These are phyloP conservation scores for Daucus carota DNA, from an alignment of 129 eudicot species.

Conservation along the genomic window DNA sequence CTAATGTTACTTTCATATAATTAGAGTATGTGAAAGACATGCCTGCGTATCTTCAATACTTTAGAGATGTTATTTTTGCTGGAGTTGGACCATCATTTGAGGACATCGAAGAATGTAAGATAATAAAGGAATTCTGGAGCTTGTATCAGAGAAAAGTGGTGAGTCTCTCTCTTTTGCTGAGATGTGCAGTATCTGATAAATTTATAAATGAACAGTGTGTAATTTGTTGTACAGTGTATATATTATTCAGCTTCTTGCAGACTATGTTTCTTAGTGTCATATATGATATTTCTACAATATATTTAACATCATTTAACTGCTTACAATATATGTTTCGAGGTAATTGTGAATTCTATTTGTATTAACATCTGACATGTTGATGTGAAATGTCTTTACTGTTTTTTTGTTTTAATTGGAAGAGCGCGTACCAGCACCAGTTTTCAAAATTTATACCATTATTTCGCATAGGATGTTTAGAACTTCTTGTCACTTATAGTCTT, in stretches of 20 bases:
- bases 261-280: neutral
- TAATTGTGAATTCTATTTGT: neutral
- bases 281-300: neutral
- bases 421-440: neutral
- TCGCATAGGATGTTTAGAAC: neutral
- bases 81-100: slow-evolving; percentile 49
- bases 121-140: slow-evolving; percentile 57
- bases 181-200: neutral
- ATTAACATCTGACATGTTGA: neutral
- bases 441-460: neutral
- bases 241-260: neutral
- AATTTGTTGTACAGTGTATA: neutral
- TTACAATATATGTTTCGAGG: neutral
- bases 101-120: slow-evolving; percentile 44
- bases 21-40: slow-evolving; percentile 59
- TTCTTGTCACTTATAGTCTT: neutral
- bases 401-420: neutral
- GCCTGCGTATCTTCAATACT: slow-evolving; percentile 56
- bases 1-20: slow-evolving; percentile 19
- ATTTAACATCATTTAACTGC: neutral
- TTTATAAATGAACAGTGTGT: neutral
- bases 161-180: slow-evolving; percentile 8
- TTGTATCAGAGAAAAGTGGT: slow-evolving; percentile 49
- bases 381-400: neutral
- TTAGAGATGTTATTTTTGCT: slow-evolving; percentile 67